Evolutionary conservation across 2,329 filamentous ascomycete species (phyloP).

Genomic region (Claviceps fusiformis): DNA sequence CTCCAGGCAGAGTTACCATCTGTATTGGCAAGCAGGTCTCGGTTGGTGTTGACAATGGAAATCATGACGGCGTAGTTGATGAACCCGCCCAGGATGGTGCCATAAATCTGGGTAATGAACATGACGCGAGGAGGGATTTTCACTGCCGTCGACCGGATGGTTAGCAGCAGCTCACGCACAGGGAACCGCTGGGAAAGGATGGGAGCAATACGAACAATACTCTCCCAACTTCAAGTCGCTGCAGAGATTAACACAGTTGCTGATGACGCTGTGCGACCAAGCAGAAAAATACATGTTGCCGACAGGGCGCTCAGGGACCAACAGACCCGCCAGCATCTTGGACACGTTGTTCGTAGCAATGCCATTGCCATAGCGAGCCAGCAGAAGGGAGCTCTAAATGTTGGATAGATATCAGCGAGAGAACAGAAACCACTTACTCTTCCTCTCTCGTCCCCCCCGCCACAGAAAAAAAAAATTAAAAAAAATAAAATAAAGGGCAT

Average conservation of each 20-base stretch:
- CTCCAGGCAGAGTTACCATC: conserved; percentile 32
- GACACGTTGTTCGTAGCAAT: conserved; percentile 32
- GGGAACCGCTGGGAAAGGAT: not conserved
- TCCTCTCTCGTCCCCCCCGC: too few species aligned
- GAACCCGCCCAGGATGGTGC: conserved; percentile 25
- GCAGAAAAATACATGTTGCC: conserved; percentile 46
- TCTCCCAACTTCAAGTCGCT: conserved; percentile 45
- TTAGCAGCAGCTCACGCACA: not conserved
- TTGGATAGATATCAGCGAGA: not conserved
- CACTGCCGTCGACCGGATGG: not conserved
- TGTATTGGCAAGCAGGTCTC: conserved; percentile 25
- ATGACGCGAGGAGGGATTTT: conserved; percentile 28
- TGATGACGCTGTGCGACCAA: conserved; percentile 45
- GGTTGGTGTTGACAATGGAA: conserved; percentile 28
- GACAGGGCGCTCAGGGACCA: conserved; percentile 35
- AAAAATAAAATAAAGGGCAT: not conserved
- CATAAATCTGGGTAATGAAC: conserved; percentile 24
- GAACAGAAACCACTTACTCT: not conserved
- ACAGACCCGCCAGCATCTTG: conserved; percentile 40
- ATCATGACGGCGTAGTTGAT: conserved; percentile 34
- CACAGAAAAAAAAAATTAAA: not conserved
- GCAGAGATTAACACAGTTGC: conserved; percentile 33
- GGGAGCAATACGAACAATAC: conserved; percentile 29
- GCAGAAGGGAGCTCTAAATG: conserved; percentile 35
- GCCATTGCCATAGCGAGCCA: conserved; percentile 39